Conservation (phyloP, 306 rosid genomes). For the Arachis hypogaea region DNA sequence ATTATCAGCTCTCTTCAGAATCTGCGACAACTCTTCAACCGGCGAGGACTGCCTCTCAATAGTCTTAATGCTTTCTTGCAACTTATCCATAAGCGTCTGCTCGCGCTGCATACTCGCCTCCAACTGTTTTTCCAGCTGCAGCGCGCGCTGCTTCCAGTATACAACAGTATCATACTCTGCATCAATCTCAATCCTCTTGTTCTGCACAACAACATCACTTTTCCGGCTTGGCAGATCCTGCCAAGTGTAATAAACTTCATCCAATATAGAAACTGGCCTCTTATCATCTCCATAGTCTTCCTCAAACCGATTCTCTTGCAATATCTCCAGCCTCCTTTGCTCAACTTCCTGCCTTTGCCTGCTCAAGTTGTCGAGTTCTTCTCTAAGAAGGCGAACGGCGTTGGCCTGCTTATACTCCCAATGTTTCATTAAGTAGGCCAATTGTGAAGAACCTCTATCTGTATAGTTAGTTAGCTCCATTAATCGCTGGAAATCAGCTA, state of each 20-base stretch:
- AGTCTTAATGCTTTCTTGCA: conserved; percentile 71
- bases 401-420: conserved; percentile 97
- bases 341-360: conserved; percentile 80
- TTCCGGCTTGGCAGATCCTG: conserved; percentile 62
- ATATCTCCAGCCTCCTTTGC: conserved; percentile 82
- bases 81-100: conserved; percentile 64
- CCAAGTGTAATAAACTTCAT: conserved; percentile 86
- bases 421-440: conserved; percentile 73
- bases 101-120: conserved; percentile 78
- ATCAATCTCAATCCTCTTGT: conserved; percentile 73
- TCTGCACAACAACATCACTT: conserved; percentile 64
- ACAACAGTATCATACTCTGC: conserved; percentile 78
- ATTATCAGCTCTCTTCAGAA: conserved; percentile 54
- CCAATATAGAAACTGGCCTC: conserved; percentile 85
- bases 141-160: conserved; percentile 81
- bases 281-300: conserved; percentile 78
- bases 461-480: conserved; percentile 82
- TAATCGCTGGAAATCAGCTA: conserved; percentile 83
- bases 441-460: conserved; percentile 86
- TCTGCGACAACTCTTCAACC: conserved; percentile 82
- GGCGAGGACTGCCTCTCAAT: conserved; percentile 85
- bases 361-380: conserved; percentile 84
- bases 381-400: conserved; percentile 77
- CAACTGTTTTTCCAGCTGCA: conserved; percentile 66
- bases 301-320: conserved; percentile 77